Evolutionary conservation across 1,284 basidiomycete genomes (phyloP), one percentile per base, ranked within the genome.

Genomic region (Ceratobasidium sp.): DNA sequence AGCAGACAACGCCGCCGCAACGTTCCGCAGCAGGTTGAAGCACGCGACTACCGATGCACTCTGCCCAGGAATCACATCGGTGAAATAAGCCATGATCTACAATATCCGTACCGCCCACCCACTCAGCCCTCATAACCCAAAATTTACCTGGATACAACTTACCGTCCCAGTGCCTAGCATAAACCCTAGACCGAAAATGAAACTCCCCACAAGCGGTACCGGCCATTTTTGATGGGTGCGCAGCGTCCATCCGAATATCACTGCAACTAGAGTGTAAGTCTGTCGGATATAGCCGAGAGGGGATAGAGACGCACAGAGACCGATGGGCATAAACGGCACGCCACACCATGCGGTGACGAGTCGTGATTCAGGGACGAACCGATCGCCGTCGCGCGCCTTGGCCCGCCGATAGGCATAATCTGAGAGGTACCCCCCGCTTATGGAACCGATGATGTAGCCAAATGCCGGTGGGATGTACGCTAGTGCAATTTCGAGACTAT

Each of bases 161-260:
- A 78, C 79, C 55, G 79, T 79, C 55, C 79, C 79, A 54, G 70
- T 80, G 33, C 77, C 77, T 48, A 80, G 71, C 77, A 78, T 79
- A 16, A 79, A 73, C 23, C 80, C 80, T 38, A 80, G 67, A 35
- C 80, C 79, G 67, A 80, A 80, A 46, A 79, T 62, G 57, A 80
- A 80, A n/a, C 77, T 77, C 35, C 81, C 84, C 27, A 84, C 81
- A 16, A 83, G 78, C 0, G 84, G 83, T 1, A 82, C 81, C 38
- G 83, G 83, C 82, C 83, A 84, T 71, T 83, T 82, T 2, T 82
- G 79, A 23, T 78, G 76, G 0, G 75, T 75, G 44, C 81, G 78
- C 2, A 84, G 80, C 1, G 82, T 80, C 85, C 85, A 85, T 14
- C 83, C 85, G 64, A 84, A 85, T 30, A 84, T 79, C 66, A 85